Base-by-base conservation (phyloP, 768 basidiomycete species). In the Suillus bovinus region DNA sequence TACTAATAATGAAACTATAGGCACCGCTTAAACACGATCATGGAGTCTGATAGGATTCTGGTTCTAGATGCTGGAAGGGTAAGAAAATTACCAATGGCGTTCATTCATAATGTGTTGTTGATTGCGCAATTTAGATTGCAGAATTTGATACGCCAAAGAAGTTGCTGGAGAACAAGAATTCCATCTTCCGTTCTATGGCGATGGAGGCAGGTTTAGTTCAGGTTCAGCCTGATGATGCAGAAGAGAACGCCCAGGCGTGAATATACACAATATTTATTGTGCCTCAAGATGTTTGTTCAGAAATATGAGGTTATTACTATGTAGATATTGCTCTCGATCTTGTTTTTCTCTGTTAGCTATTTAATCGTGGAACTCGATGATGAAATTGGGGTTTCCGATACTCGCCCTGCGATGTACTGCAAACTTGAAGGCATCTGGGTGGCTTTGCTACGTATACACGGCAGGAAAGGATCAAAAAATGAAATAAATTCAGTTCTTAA, bases 11-110 rank as follows among this genome's bases (percentile, higher is more conserved):
- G 22, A 60, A 56, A 0, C 57, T 22, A 29, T 49, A 91, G 89
- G 42, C 86, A 96, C 77, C 85, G 90, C 31, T 77, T 94, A 36
- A 92, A 94, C 71, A 94, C 93, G 1, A 93, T 94, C 66, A 81
- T 93, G 36, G 86, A 92, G 67, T 94, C 89, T 39, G 87, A 90
- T 63, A 84, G 87, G 29, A 86, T 96, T 20, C 72, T 96, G 36
- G 94, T 96, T 2, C 85, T 97, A 76, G 87, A 89, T 66, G 78
- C 85, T 27, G 95, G 95, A 22, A 77, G 78, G 71, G 90, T 89
- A 68, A 61, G 79, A 14, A 29, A 6, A 0, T 20, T 50, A n/a
- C 6, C 17, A 46, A 41, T 38, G 33, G 1, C 31, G 4, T 36
- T 63, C 42, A 17, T 41, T 29, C 29, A 17, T 4, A 20, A 29